These are phyloP conservation scores for Pneumocystis carinii DNA, from an alignment of 1,139 yeast species.

Conservation along the genomic window DNA sequence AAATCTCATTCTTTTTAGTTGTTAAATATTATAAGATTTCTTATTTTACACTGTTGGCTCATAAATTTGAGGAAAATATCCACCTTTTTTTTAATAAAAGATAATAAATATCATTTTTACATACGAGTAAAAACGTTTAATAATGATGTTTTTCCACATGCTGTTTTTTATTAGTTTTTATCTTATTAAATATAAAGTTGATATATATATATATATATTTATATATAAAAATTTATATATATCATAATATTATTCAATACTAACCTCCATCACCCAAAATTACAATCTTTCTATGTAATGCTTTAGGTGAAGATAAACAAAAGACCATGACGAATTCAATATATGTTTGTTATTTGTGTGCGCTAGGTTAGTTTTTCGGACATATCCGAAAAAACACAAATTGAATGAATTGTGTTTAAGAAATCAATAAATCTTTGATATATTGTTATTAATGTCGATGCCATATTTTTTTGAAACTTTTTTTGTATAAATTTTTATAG, in stretches of 20 bases:
- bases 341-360: neutral
- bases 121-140: constrained; percentile 78
- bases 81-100: constrained; percentile 23
- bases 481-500: neutral
- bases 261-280: constrained; percentile 74
- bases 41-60: constrained; percentile 68
- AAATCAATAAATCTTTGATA: too few relatives aligned
- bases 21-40: neutral
- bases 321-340: constrained; percentile 23
- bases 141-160: constrained; percentile 82
- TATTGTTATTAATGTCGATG: too few relatives aligned
- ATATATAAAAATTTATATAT: neutral
- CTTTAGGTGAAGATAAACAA: constrained; percentile 18
- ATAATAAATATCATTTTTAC: neutral
- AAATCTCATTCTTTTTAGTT: constrained; percentile 26
- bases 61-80: constrained; percentile 94
- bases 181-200: neutral
- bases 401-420: too few relatives aligned
- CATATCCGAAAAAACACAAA: too few relatives aligned
- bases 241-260: neutral
- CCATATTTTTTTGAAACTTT: too few relatives aligned
- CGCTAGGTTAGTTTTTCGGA: neutral
- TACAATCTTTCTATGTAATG: constrained; percentile 62
- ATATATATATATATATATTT: neutral
- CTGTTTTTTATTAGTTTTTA: constrained; percentile 21